phyloP scores from a whole-genome alignment of 2,329 filamentous ascomycete genomes.

The Pseudophaeomoniella oleicola region DNA sequence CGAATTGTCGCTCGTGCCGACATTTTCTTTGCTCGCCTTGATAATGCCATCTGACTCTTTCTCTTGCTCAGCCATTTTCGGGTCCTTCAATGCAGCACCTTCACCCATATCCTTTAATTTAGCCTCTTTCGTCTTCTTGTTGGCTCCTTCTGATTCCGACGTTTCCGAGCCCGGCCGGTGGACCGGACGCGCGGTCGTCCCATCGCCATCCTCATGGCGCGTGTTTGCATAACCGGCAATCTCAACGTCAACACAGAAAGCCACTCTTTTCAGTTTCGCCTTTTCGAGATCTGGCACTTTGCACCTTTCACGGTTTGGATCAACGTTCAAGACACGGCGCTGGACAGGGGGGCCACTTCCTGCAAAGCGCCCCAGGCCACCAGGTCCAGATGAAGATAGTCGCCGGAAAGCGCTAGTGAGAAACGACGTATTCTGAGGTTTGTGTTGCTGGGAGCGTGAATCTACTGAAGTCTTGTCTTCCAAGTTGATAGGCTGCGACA shows the following conservation, averaged over 20 bases:
- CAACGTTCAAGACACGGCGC: constrained; percentile 70
- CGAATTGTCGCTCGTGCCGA: constrained; percentile 11
- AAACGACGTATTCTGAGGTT: constrained; percentile 53
- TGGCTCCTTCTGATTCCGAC: constrained; percentile 15
- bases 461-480: constrained; percentile 21
- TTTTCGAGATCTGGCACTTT: constrained; percentile 64
- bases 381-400: constrained; percentile 52
- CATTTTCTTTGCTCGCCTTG: constrained; percentile 18
- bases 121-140: constrained; percentile 29
- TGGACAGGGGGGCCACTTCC: constrained; percentile 60
- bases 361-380: constrained; percentile 35
- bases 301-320: constrained; percentile 65
- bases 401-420: constrained; percentile 69
- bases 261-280: constrained; percentile 70
- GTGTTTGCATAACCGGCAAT: constrained; percentile 81
- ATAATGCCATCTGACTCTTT: constrained; percentile 13
- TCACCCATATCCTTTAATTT: constrained; percentile 56
- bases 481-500: constrained; percentile 17
- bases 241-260: constrained; percentile 94
- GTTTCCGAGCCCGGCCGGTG: constrained; percentile 13
- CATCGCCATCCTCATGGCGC: constrained; percentile 41
- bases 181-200: constrained; percentile 16
- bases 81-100: constrained; percentile 57
- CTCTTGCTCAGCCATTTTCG: constrained; percentile 19
- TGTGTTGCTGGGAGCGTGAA: constrained; percentile 52